Evolutionary conservation across 2,329 filamentous ascomycete species (phyloP).

Genomic region (Cladosporium velox): DNA sequence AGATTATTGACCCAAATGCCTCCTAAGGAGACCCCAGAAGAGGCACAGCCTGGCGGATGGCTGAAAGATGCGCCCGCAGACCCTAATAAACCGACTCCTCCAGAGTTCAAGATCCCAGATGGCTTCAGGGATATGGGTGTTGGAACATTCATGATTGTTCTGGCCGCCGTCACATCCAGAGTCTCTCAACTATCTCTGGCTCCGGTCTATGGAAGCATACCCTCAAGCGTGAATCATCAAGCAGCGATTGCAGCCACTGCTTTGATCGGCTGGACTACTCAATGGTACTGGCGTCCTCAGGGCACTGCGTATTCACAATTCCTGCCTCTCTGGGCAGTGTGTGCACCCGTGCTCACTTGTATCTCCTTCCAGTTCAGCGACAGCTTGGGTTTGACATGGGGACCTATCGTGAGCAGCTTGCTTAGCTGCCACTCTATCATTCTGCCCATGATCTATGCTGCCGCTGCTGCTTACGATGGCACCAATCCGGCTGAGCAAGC

Average conservation of each 20-base stretch:
- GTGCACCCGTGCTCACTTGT: constrained; percentile 72
- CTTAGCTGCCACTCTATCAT: constrained; percentile 65
- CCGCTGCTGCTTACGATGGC: constrained; percentile 32
- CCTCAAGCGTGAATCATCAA: constrained; percentile 71
- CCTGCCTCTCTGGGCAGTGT: constrained; percentile 73
- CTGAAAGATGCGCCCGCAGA: not conserved
- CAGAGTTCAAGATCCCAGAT: constrained; percentile 10
- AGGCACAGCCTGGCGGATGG: not conserved
- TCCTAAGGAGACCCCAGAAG: not conserved
- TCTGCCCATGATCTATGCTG: constrained; percentile 43
- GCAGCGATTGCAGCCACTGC: constrained; percentile 64
- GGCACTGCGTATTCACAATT: constrained; percentile 50
- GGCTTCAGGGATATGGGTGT: constrained; percentile 39
- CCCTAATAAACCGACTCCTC: not conserved
- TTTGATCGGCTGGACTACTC: constrained; percentile 71
- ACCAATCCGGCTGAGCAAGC: constrained; percentile 17
- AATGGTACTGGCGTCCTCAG: constrained; percentile 44
- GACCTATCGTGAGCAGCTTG: constrained; percentile 73
- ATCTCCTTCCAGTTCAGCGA: constrained; percentile 68
- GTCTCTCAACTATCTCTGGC: constrained; percentile 76
- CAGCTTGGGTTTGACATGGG: constrained; percentile 66
- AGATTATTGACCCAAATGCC: not conserved
- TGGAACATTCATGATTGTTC: constrained; percentile 24
- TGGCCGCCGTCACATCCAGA: constrained; percentile 66
- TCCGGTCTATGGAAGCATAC: constrained; percentile 85